phyloP scores from a whole-genome alignment of 2,329 filamentous ascomycete species.

The Colletotrichum falcatum region DNA sequence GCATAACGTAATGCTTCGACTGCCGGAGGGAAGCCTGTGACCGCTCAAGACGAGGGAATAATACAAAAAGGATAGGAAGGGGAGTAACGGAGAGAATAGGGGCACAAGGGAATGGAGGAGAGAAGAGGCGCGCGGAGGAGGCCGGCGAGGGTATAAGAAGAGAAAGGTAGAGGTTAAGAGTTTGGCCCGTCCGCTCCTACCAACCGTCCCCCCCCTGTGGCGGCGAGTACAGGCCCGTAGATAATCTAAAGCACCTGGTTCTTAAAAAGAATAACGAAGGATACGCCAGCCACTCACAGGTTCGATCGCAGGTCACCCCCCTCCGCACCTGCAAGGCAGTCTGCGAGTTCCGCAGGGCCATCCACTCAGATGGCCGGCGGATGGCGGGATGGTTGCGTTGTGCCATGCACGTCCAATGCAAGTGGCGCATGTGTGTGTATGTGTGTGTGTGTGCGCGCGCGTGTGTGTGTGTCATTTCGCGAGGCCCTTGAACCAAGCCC shows the following conservation, averaged over 20 bases:
- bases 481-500: slow-evolving; percentile 27
- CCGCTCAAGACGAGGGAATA: background rate
- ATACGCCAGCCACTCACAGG: slow-evolving; percentile 26
- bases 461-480: slow-evolving; percentile 37
- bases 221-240: slow-evolving; percentile 33
- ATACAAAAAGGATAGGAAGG: background rate
- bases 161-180: background rate
- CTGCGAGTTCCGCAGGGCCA: slow-evolving; percentile 14
- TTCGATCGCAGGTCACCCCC: background rate
- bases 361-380: slow-evolving; percentile 30
- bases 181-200: background rate
- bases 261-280: slow-evolving; percentile 21
- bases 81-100: background rate
- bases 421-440: slow-evolving; percentile 29
- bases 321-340: slow-evolving; percentile 15
- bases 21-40: background rate
- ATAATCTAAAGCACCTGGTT: slow-evolving; percentile 33
- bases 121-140: background rate
- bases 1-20: slow-evolving; percentile 1
- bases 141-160: background rate
- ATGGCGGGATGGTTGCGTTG: slow-evolving; percentile 29
- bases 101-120: background rate
- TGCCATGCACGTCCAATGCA: slow-evolving; percentile 23
- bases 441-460: slow-evolving; percentile 27
- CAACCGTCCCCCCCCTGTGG: slow-evolving; percentile 4